Percentiles rank a stretch among this genome's conserved stretches.
phyloP scores from a whole-genome alignment of 2,329 filamentous ascomycete genomes.

The Basipetospora chlamydospora region DNA sequence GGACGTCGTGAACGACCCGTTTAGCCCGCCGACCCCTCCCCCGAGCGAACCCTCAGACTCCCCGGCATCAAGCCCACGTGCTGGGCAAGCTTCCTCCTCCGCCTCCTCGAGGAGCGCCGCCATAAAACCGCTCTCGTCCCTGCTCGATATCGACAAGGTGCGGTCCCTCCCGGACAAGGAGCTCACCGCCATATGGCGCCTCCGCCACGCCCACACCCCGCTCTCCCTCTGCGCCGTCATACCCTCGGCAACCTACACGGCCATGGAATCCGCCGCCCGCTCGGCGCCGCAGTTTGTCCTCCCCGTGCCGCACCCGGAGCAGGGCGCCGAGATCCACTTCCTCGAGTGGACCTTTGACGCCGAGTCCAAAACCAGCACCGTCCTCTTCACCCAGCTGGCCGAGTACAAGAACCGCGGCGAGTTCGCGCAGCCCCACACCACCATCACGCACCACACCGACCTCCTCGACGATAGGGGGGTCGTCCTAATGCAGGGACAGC shows the following conservation, averaged over 20 bases:
- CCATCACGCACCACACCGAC: slow-evolving; percentile 81
- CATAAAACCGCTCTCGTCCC: slow-evolving; percentile 33
- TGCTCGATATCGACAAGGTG: slow-evolving; percentile 68
- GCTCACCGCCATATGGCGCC: slow-evolving; percentile 77
- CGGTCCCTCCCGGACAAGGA: slow-evolving; percentile 61
- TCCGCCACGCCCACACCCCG: slow-evolving; percentile 61
- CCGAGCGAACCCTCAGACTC: slow-evolving; percentile 11
- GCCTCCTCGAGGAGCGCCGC: slow-evolving; percentile 15
- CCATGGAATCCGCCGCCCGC: slow-evolving; percentile 57
- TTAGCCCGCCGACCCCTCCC: slow-evolving; percentile 7
- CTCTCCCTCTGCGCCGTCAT: slow-evolving; percentile 75
- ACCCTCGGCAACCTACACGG: slow-evolving; percentile 55
- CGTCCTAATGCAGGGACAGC: slow-evolving; percentile 73
- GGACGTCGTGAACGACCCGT: slow-evolving; percentile 31
- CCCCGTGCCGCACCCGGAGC: slow-evolving; percentile 55
- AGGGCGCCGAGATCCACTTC: slow-evolving; percentile 85
- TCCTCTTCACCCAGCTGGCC: slow-evolving; percentile 87
- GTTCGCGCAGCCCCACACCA: slow-evolving; percentile 84
- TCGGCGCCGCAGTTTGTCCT: slow-evolving; percentile 80
- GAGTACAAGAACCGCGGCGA: slow-evolving; percentile 87
- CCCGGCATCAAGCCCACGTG: too few species aligned
- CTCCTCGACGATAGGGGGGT: slow-evolving; percentile 58
- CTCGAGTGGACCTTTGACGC: slow-evolving; percentile 87
- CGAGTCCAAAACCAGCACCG: slow-evolving; percentile 47
- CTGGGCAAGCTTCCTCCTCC: slow-evolving; percentile 19